Conservation (phyloP, 1,139 yeast genomes). For the Tardiomyces blankii region DNA sequence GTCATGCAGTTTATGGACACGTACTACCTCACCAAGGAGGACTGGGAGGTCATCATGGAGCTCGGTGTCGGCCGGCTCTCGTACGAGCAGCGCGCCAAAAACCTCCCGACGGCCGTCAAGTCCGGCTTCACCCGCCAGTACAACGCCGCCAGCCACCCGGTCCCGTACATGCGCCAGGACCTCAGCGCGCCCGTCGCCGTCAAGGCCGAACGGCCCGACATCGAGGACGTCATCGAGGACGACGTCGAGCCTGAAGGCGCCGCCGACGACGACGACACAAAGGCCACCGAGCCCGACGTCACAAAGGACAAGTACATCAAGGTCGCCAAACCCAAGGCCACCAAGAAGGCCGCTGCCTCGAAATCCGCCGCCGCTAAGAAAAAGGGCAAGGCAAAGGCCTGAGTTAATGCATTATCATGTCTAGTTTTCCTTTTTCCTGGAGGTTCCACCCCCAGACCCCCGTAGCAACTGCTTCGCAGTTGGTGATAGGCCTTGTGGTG, state of each 20-base stretch:
- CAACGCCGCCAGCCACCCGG: constrained; percentile 68
- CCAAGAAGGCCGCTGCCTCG: constrained; percentile 13
- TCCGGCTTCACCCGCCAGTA: constrained; percentile 79
- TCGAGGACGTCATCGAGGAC: constrained; percentile 45
- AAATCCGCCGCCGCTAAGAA: constrained; percentile 2
- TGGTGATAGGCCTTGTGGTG: not conserved
- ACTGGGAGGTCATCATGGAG: constrained; percentile 82
- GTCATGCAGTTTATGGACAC: constrained; percentile 67
- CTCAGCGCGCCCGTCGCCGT: constrained; percentile 32
- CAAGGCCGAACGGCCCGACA: constrained; percentile 37
- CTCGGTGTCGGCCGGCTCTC: constrained; percentile 56
- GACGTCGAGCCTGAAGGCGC: constrained; percentile 47
- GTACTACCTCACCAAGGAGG: constrained; percentile 78
- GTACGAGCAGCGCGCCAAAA: constrained; percentile 35
- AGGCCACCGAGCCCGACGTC: constrained; percentile 31
- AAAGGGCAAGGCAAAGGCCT: constrained; percentile 2
- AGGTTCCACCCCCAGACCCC: too few species aligned
- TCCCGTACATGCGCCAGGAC: constrained; percentile 56
- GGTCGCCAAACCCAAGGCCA: constrained; percentile 30
- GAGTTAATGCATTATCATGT: not conserved
- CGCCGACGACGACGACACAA: constrained; percentile 34
- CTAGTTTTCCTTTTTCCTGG: too few species aligned
- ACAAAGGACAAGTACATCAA: constrained; percentile 50
- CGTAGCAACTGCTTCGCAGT: too few species aligned
- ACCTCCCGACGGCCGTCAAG: constrained; percentile 64